Evolutionary conservation across 1,139 yeast species (phyloP), one percentile per base, ranked within the genome.

Genomic region (Candida anutae): DNA sequence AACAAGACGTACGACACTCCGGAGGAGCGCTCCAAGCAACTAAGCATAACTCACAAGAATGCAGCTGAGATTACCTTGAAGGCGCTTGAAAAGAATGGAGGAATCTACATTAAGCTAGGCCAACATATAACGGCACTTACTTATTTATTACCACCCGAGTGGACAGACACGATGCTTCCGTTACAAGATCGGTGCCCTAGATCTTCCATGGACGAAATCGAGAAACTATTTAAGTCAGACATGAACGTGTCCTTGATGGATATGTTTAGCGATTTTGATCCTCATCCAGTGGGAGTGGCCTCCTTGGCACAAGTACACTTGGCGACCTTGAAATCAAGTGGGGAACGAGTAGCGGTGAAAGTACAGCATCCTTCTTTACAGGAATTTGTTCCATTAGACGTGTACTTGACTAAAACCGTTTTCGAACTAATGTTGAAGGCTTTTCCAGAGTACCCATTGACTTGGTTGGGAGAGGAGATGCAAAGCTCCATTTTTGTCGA

Each of bases 151-250:
- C 98, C 99, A 0, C 66, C 60, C 9, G 96, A 93, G 55, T 90
- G 99, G 99, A 88, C 97, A 0, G 74, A 74, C 13, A 81, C 97
- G 0, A 90, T 90, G 96, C 68, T 79, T 22, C 95, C 96, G 1
- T 58, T 93, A 29, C 97, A 90, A 47, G 95, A 88, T 46, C 70
- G 74, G 46, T 90, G 98, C 48, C 98, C 98, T 0, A 63, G 69
- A 39, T 81, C 95, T 0, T 71, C 88, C 1, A 45, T 74, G 26
- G 83, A 74, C 29, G 87, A 81, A 24, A 74, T 90, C 20, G 60
- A 66, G 25, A 58, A 60, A 10, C 70, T 90, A 80, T 76, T 90
- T 43, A 43, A 51, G 25, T 49, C 54, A 3, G 99, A 90, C 48
- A 58, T 82, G 41, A 85, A 83, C 1, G 46, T 55, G n/a, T 39